Evolutionary conservation across 2,329 filamentous ascomycete species (phyloP).

Genomic region (Diaporthe sp.): DNA sequence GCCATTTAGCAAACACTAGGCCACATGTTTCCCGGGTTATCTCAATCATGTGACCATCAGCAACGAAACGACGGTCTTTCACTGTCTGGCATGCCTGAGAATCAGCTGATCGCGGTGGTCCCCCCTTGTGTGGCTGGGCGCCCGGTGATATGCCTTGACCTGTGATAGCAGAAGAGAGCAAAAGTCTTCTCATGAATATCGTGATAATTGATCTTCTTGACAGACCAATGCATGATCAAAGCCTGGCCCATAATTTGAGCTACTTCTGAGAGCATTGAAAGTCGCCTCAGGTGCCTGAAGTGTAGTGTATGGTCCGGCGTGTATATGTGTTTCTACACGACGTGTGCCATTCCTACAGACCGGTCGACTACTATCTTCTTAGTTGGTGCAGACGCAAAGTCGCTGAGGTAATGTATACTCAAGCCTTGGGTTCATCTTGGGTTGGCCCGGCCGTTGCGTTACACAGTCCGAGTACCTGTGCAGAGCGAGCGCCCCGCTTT

Average conservation of each 20-base stretch:
- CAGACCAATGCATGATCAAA: background rate
- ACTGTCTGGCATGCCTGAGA: background rate
- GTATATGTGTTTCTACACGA: too few species aligned
- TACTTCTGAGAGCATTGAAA: background rate
- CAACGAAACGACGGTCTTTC: background rate
- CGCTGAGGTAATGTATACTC: background rate
- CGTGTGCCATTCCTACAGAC: too few species aligned
- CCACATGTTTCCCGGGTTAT: background rate
- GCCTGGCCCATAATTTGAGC: background rate
- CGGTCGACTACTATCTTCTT: background rate
- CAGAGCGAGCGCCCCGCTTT: background rate
- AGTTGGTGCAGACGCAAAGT: background rate
- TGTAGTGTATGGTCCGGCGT: background rate
- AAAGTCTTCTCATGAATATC: fast-evolving
- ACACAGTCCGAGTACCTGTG: background rate
- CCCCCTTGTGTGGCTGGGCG: background rate
- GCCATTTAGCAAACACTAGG: background rate
- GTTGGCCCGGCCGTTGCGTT: background rate
- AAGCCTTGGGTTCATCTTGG: background rate
- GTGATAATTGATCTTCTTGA: background rate
- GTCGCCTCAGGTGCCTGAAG: background rate
- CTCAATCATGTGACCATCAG: background rate
- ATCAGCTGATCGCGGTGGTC: background rate
- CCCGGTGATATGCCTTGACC: too few species aligned
- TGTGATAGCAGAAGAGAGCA: background rate